A percentile compares a stretch with the other conserved stretches of the same genome.
Evolutionary conservation across 352 stramenopile species (phyloP).

Genomic region (Pythium scleroteichum): DNA sequence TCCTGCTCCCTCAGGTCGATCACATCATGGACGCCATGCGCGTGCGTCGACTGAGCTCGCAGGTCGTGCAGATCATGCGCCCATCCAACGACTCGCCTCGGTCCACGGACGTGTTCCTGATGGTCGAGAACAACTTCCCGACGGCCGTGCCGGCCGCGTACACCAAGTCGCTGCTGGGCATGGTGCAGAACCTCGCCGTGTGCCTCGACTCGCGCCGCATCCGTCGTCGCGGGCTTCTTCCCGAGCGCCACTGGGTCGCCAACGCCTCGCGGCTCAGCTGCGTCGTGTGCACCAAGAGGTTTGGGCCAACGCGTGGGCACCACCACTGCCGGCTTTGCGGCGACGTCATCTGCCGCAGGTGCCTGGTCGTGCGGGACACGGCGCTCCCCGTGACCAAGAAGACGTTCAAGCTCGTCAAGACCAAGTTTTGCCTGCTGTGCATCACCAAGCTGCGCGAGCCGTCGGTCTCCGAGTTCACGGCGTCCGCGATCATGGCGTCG

Average conservation of each 20-base stretch:
- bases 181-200: constrained; percentile 54
- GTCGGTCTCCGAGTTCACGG: background rate
- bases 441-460: constrained; percentile 50
- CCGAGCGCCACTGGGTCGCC: constrained; percentile 52
- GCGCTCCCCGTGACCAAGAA: constrained; percentile 32
- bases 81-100: constrained; percentile 9
- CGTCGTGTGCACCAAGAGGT: constrained; percentile 57
- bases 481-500: constrained; percentile 2
- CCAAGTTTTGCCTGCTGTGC: constrained; percentile 57
- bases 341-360: constrained; percentile 72
- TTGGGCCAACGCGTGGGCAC: constrained; percentile 55
- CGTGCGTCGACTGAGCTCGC: constrained; percentile 49
- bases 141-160: constrained; percentile 28
- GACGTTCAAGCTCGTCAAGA: constrained; percentile 60
- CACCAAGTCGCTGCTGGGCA: constrained; percentile 55
- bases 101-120: constrained; percentile 59
- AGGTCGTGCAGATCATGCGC: constrained; percentile 59
- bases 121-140: constrained; percentile 46
- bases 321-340: constrained; percentile 80
- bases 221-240: constrained; percentile 48
- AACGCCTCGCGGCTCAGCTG: constrained; percentile 48
- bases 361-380: constrained; percentile 51
- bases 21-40: constrained; percentile 47
- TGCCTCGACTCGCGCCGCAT: constrained; percentile 68
- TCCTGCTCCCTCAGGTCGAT: constrained; percentile 64